Base-by-base conservation (phyloP, 331 rosid species). In the Malus hybrid region DNA sequence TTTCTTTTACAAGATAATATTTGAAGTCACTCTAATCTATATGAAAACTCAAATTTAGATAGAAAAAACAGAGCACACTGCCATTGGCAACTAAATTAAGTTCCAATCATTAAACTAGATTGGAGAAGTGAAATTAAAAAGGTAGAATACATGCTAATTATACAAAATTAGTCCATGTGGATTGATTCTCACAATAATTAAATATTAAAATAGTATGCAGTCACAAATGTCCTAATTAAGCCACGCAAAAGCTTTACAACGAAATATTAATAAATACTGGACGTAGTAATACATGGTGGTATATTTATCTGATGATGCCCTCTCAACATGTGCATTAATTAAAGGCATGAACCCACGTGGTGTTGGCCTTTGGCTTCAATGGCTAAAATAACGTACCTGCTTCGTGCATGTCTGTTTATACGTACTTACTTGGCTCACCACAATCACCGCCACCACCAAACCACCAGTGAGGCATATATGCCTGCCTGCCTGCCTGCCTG, bases 281-380 rank as follows among this genome's bases (percentile, higher is more conserved):
- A 22, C 22, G 63, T 56, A n/a, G 5, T 36, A 36, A 7, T 36
- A 36, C 2, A 36, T 36, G 44, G 44, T 36, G 11, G 44, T 2
- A 36, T 36, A n/a, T n/a, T 3, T 52, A 83, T 80, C 44, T 36
- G 39, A 81, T 74, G 81, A 90, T 87, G 86, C 77, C 75, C 73
- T 14, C 63, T 28, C 10, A 70, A 79, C 93, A 78, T 81, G 93
- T 88, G 90, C 87, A 76, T 81, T 87, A 39, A 39, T 39, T 39
- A 83, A 79, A 81, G 85, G 80, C 79, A 77, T 29, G 61, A 87
- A 70, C 7, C 74, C 96, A 88, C 93, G 85, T 84, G 93, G 18
- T n/a, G 16, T 34, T 4, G 68, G 68, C 68, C 42, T 4, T 16
- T 8, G 42, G 24, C 12, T 64, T 62, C 57, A 52, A 16, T 52